These are phyloP conservation scores for Venturia effusa DNA, from an alignment of 2,329 filamentous ascomycete genomes.

Conservation along the genomic window DNA sequence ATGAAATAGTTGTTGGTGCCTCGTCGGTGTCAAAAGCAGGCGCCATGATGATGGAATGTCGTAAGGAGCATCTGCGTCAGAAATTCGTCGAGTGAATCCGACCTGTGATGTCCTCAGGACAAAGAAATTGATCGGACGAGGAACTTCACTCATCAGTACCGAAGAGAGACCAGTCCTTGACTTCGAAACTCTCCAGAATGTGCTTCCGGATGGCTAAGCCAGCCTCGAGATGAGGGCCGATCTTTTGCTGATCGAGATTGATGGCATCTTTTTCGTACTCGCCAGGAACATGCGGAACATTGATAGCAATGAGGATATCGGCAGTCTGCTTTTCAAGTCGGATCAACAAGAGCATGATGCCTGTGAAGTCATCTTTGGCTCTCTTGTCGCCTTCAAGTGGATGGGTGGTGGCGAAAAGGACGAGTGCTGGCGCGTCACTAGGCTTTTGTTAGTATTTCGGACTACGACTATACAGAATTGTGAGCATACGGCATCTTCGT, in stretches of 20 bases:
- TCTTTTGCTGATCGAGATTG: slow-evolving; percentile 52
- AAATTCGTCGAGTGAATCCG: background rate
- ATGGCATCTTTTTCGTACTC: slow-evolving; percentile 65
- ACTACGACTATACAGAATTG: background rate
- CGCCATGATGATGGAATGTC: background rate
- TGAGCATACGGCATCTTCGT: slow-evolving; percentile 24
- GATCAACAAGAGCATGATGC: slow-evolving; percentile 66
- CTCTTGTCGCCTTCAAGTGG: slow-evolving; percentile 31
- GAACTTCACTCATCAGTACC: slow-evolving; percentile 18
- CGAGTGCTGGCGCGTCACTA: slow-evolving; percentile 49
- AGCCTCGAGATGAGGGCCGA: slow-evolving; percentile 55
- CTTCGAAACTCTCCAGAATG: slow-evolving; percentile 63
- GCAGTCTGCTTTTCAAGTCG: slow-evolving; percentile 64
- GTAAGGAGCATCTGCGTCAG: background rate
- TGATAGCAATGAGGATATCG: slow-evolving; percentile 76
- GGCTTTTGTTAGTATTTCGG: slow-evolving; percentile 24
- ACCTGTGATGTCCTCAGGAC: background rate
- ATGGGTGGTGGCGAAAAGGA: slow-evolving; percentile 56
- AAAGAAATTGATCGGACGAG: background rate
- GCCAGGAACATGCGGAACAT: slow-evolving; percentile 71
- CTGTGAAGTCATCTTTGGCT: slow-evolving; percentile 48
- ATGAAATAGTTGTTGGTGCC: too few species aligned
- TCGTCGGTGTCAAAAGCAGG: too few species aligned
- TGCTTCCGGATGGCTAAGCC: slow-evolving; percentile 53
- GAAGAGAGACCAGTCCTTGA: slow-evolving; percentile 76